phyloP scores from a whole-genome alignment of 2,329 filamentous ascomycete species.

The Penicillium digitatum region DNA sequence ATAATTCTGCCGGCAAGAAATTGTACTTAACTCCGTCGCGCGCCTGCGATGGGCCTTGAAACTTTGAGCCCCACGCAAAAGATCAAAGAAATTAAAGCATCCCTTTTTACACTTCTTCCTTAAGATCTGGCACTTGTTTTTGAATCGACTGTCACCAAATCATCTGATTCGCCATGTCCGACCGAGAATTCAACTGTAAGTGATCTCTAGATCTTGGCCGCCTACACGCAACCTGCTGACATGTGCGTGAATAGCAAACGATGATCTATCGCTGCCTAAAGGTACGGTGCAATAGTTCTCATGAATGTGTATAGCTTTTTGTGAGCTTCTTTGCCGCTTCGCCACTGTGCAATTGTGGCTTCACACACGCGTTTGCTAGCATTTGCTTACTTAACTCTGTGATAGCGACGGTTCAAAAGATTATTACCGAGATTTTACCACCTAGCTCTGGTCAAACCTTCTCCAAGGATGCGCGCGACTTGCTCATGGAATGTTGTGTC shows the following conservation, averaged over 20 bases:
- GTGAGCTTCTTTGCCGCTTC: neutral
- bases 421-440: conserved; percentile 89
- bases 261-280: conserved; percentile 60
- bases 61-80: conserved; percentile 21
- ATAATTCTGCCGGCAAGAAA: conserved; percentile 28
- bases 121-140: neutral
- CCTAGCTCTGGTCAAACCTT: conserved; percentile 74
- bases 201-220: conserved; percentile 13
- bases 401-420: conserved; percentile 68
- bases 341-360: neutral
- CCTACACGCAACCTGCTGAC: conserved; percentile 22
- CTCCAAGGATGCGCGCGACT: conserved; percentile 88
- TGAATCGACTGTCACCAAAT: neutral
- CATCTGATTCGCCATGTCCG: conserved; percentile 45
- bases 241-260: conserved; percentile 43
- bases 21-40: conserved; percentile 17
- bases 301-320: neutral
- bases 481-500: conserved; percentile 97
- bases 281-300: conserved; percentile 34
- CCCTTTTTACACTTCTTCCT: neutral
- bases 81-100: conserved; percentile 12
- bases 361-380: neutral
- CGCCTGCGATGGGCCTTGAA: conserved; percentile 8
- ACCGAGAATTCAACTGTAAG: conserved; percentile 53
- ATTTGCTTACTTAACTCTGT: conserved; percentile 7